phyloP scores from a whole-genome alignment of 2,329 filamentous ascomycete species.

The Gaeumannomyces sp. region DNA sequence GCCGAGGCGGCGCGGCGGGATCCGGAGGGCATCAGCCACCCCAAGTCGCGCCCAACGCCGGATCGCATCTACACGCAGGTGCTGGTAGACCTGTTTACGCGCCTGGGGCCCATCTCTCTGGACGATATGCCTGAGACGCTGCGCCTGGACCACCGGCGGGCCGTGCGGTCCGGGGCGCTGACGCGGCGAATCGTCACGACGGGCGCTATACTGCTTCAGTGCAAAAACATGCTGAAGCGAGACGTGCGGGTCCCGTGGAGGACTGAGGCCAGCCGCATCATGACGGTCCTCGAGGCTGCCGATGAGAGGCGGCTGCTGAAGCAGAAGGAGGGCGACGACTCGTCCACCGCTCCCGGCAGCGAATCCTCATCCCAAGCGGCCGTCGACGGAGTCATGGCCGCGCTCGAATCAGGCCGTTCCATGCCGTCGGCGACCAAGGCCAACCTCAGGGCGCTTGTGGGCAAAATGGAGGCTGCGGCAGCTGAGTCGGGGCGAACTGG shows the following conservation, averaged over 20 bases:
- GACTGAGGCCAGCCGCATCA: conserved; percentile 64
- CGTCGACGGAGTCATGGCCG: conserved; percentile 56
- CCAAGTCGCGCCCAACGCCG: conserved; percentile 55
- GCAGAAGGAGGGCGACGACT: conserved; percentile 29
- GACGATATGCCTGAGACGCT: conserved; percentile 66
- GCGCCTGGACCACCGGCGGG: conserved; percentile 59
- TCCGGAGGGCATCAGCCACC: conserved; percentile 58
- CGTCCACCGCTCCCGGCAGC: background rate
- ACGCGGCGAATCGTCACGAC: conserved; percentile 63
- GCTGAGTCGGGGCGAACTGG: conserved; percentile 36
- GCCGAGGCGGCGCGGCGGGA: conserved; percentile 63
- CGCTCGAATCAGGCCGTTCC: conserved; percentile 54
- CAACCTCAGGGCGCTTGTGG: conserved; percentile 52
- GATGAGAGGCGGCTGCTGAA: conserved; percentile 35
- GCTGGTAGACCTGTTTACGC: conserved; percentile 69
- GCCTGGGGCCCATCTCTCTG: conserved; percentile 42
- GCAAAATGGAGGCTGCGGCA: conserved; percentile 47
- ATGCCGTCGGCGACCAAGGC: conserved; percentile 58
- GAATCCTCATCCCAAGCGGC: background rate
- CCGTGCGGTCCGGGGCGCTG: conserved; percentile 49
- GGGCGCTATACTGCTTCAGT: conserved; percentile 69
- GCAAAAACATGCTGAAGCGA: conserved; percentile 77
- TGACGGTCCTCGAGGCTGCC: conserved; percentile 56
- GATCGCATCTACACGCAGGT: conserved; percentile 71
- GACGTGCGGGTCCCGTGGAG: conserved; percentile 76